Evolutionary conservation across 1,284 basidiomycete genomes (phyloP), one percentile per base, ranked within the genome.

Genomic region (Mycosarcoma maydis): DNA sequence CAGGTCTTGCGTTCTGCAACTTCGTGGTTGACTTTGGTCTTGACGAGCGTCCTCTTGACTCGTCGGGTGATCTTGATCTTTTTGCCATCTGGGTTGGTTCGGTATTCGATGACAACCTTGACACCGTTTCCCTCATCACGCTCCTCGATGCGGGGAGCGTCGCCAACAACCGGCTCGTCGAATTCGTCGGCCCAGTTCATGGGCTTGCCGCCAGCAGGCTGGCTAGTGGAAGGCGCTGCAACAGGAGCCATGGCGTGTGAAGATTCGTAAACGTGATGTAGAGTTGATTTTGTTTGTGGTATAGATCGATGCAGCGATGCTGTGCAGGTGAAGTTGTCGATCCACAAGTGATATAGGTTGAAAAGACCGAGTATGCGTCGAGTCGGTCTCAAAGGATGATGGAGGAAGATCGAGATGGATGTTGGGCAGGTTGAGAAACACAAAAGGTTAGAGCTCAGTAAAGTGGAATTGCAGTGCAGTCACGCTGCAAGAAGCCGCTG

Each of bases 1-100:
- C 93, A 97, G 64, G 87, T 88, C 83, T 96, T 91, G 43, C 95
- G 88, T 83, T 95, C 92, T 0, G 96, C 96, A 7, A 97, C 93
- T 19, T 87, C 87, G 80, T 95, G 93, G 71, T 94, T 92, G 33
- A 98, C 96, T 36, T 92, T 87, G n/a, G 91, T 89, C 82, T 92
- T 94, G 81, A 95, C 90, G 19, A 97, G 86, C 1, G 90, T 91
- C 44, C 94, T 88, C 83, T 91, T 92, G 78, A 91, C 92, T 75
- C 89, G 89, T 65, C 92, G 87, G 13, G 91, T 96, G 70, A 93
- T 70, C 54, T 98, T 98, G 82, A 98, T 89, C 83, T 91, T 93
- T 84, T 94, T 93, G 17, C 93, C 95, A 22, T 94, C 90, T 42
- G 98, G 94, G 76, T 97, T 94, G 51, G 90, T 84, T 43, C 86